These are phyloP conservation scores for Melanopsichium pennsylvanicum DNA, from an alignment of 1,284 basidiomycete genomes.

Conservation along the genomic window DNA sequence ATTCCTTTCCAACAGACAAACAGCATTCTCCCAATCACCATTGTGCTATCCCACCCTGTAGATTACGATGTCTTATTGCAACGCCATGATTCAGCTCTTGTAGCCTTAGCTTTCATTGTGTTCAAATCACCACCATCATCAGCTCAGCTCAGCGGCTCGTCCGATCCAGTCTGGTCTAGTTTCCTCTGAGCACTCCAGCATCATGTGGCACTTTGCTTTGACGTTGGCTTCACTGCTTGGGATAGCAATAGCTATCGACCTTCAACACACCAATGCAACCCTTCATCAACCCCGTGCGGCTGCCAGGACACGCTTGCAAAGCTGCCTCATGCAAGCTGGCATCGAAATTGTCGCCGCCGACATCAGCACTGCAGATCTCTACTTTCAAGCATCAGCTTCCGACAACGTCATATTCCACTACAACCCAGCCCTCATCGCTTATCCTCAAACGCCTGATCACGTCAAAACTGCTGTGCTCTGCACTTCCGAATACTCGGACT, in stretches of 20 bases:
- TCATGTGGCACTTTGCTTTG: neutral
- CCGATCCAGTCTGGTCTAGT: too few species aligned
- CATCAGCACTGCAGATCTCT: slow-evolving; percentile 25
- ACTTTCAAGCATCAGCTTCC: slow-evolving; percentile 43
- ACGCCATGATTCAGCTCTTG: too few species aligned
- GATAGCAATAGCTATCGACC: neutral
- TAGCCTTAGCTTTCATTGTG: too few species aligned
- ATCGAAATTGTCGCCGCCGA: slow-evolving; percentile 31
- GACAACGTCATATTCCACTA: slow-evolving; percentile 66
- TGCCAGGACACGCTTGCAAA: slow-evolving; percentile 7
- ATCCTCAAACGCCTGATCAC: slow-evolving; percentile 40
- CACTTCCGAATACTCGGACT: slow-evolving; percentile 15
- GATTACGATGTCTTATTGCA: too few species aligned
- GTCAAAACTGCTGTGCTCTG: slow-evolving; percentile 55
- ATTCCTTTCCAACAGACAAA: too few species aligned
- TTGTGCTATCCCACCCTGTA: too few species aligned
- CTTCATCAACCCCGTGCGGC: neutral
- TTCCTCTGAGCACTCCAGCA: neutral
- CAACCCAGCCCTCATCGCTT: slow-evolving; percentile 60
- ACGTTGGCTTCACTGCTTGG: neutral
- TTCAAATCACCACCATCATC: too few species aligned
- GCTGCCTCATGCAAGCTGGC: slow-evolving; percentile 13
- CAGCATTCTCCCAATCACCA: too few species aligned
- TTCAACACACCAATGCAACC: neutral
- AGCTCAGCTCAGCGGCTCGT: too few species aligned